Base-by-base conservation (phyloP, 2,329 filamentous ascomycete genomes). In the Biscogniauxia marginata region DNA sequence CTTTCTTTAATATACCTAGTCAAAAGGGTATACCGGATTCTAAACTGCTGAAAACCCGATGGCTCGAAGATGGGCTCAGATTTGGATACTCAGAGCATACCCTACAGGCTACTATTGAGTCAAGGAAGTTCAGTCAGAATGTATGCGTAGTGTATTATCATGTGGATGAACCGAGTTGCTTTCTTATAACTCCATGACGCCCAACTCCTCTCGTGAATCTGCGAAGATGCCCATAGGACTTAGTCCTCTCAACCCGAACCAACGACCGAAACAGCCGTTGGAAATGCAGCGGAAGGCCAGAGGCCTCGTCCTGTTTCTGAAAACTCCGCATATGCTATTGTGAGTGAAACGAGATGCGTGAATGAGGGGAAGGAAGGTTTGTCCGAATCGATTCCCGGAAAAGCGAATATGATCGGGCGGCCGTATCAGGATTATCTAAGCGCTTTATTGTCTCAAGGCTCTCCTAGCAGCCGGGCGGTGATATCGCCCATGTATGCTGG, bases 401-500 rank as follows among this genome's bases (percentile, higher is more conserved):
- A 13, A 21, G 19, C 18, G 19, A 16, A 6, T n/a, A 43, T 43
- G 13, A 21, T 11, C 19, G 24, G 9, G 18, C 11, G 20, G 19
- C 24, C 7, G n/a, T 39, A 16, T 11, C 30, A 16, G n/a, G 5
- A 39, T 16, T 6, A 6, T 2, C 5, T 16, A 11, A 6, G 30
- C 13, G 9, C 11, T 39, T 16, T 3, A 16, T 6, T 39, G 6
- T 11, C 30, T 48, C 49, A 69, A 3, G 67, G 82, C 73, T 97
- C 93, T 39, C 90, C 90, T 30, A 97, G 85, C 6, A 98, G 82
- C 56, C 89, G 82, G 18, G 91, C 90, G 0, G 91, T 96, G 60
- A 98, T 88, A 64, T 96, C 92, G 3, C 90, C 91, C 83, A 96
- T 91, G 65, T 92, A 93, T 1, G 88, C 91, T 67, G 95, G 90